Conservation (phyloP, 169 alveolate genomes). For the Theileria luwenshuni region DNA sequence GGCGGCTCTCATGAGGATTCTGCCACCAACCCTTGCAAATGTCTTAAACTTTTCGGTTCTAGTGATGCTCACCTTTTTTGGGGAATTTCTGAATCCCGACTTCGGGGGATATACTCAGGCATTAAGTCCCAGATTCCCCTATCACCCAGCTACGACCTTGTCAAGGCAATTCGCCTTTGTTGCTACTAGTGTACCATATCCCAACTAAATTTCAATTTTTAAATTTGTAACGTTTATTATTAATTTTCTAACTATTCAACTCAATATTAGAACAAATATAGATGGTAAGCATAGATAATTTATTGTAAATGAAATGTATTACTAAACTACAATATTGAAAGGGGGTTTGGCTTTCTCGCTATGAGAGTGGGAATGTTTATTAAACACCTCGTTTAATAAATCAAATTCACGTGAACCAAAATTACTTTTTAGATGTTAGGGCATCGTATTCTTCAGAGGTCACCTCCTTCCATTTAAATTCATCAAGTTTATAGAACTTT, state of each 20-base stretch:
- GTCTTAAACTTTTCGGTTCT: slow-evolving; percentile 42
- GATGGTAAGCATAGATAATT: too few species aligned
- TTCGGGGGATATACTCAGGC: slow-evolving; percentile 32
- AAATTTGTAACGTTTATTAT: too few species aligned
- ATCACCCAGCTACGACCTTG: slow-evolving; percentile 35
- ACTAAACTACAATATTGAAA: too few species aligned
- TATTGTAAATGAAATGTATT: too few species aligned
- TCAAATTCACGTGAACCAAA: too few species aligned
- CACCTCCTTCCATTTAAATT: not conserved
- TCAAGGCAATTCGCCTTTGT: slow-evolving; percentile 7
- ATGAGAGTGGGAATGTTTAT: too few species aligned
- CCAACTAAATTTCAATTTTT: not conserved
- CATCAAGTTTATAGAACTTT: not conserved
- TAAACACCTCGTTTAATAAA: too few species aligned
- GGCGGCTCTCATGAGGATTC: slow-evolving; percentile 73
- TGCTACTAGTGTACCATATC: not conserved
- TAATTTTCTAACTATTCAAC: too few species aligned
- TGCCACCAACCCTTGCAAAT: slow-evolving; percentile 58
- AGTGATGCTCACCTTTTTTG: slow-evolving; percentile 60
- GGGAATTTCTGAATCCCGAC: slow-evolving; percentile 72
- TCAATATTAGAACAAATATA: too few species aligned
- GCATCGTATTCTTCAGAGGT: not conserved
- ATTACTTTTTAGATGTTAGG: too few species aligned
- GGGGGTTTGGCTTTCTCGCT: too few species aligned
- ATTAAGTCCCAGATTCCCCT: slow-evolving; percentile 43